Evolutionary conservation across 352 stramenopile genomes (phyloP), one percentile per base, ranked within the genome.

Genomic region (Blastocystis sp.): DNA sequence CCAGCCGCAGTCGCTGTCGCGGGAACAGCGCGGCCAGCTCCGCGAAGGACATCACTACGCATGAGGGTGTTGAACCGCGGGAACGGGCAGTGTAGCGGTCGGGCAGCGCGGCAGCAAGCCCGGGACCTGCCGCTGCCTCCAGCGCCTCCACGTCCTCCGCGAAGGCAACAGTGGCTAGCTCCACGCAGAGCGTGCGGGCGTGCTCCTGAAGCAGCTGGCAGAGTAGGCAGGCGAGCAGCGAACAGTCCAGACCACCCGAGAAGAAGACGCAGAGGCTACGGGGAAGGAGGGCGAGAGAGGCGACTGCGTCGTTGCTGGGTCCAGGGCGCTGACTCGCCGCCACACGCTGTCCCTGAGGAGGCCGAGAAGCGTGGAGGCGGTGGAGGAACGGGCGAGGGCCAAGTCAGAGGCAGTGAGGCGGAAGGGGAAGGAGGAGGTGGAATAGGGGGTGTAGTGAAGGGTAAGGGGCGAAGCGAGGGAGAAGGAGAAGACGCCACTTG

Each of bases 191-290:
- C 42, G 28, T 14, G 24, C 42, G 19, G n/a, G 40, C 3, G 14
- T 48, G 4, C 21, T 19, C 10, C 71, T 64, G 54, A 2, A 81
- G 17, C 14, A 81, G 24, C n/a, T 24, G 54, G 52, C 42, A 63
- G n/a, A 81, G 40, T 0, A 81, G 11, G 59, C 71, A 81, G 54
- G 52, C 71, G 59, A 81, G 71, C 19, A 81, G 64, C 40, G 71
- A 68, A 42, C 71, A 81, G 45, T 81, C 71, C n/a, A 81, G 64
- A 45, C 71, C 71, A 17, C 71, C 71, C 17, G 71, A 81, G 28
- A 81, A 81, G 48, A 81, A 66, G n/a, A 81, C 60, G 40, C 71
- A 81, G n/a, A 81, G n/a, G 42, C 40, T 10, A 21, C 9, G 52
- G 52, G 19, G 52, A 19, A 61, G 52, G 52, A 61, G 19, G 9